phyloP scores from a whole-genome alignment of 768 basidiomycete genomes.

The Coprinellus micaceus region DNA sequence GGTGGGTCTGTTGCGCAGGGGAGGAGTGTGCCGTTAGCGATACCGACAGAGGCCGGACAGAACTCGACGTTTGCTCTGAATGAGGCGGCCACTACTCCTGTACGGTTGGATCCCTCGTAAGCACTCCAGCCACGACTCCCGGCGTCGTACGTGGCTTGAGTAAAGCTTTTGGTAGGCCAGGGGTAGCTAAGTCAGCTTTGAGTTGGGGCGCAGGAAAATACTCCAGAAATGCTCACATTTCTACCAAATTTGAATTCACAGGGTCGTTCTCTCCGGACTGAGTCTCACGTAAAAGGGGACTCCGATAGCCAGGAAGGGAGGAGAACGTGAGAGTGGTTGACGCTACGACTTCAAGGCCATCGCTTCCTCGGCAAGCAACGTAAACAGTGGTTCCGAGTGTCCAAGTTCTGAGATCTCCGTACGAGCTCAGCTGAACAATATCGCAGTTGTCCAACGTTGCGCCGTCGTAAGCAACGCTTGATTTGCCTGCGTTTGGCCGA shows the following conservation, averaged over 20 bases:
- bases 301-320: no score
- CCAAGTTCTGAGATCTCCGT: conserved; percentile 15
- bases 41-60: conserved; percentile 43
- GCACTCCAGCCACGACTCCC: not conserved
- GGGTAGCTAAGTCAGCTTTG: no score
- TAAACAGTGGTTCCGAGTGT: conserved; percentile 4
- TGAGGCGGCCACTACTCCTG: conserved; percentile 12
- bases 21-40: conserved; percentile 9
- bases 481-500: conserved; percentile 15
- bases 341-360: no score
- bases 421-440: conserved; percentile 15
- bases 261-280: no score
- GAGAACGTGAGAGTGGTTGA: no score
- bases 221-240: no score
- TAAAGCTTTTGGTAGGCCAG: not conserved
- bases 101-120: conserved; percentile 1
- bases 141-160: not conserved
- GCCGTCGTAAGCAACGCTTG: conserved; percentile 19
- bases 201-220: no score
- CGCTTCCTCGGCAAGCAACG: no score
- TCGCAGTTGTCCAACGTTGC: conserved; percentile 19
- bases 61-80: conserved; percentile 14
- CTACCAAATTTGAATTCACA: no score
- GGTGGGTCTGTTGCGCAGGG: not conserved
- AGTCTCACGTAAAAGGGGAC: no score